Evolutionary conservation across 1,284 basidiomycete genomes (phyloP), one percentile per base, ranked within the genome.

Genomic region (Malassezia restricta): DNA sequence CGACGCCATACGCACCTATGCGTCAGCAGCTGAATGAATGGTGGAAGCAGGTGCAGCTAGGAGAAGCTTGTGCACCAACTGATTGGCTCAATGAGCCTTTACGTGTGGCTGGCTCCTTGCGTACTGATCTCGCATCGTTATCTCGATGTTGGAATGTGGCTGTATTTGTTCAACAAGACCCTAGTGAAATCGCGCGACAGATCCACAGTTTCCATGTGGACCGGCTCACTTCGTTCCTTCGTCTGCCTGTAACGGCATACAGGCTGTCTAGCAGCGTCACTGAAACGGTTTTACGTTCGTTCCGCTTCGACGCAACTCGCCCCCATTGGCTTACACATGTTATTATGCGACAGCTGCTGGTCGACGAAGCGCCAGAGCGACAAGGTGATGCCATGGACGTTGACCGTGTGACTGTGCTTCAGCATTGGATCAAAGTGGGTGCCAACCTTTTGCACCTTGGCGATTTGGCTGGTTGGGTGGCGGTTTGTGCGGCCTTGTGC

Each of bases 381-480:
- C 39, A 52, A 33, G 40, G 8, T 8, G 61, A 47, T 40, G 51
- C 31, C 54, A 53, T 17, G 57, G 60, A 28, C 53, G 59, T 20
- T 53, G 28, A 62, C 31, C 65, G 67, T 24, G 70, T 64, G 12
- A 53, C 59, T 6, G 49, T 73, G 17, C 58, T 73, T 28, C 58
- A 62, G 28, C 70, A 71, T 37, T 73, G 70, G 70, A 65, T 68
- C 32, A 61, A 63, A 27, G 50, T 71, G 43, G 66, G 59, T n/a
- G 59, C 56, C 6, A 63, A 57, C 39, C 54, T 68, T 7, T 56
- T 62, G 27, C 56, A 48, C 3, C 46, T 61, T 5, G 59, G 62
- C 15, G 67, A 71, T 40, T 17, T 67, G 4, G 60, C 63, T 0
- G 68, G 64, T 29, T 73, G 70, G 70, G 49, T 62, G 31, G 68